Evolutionary conservation across 2,329 filamentous ascomycete genomes (phyloP), one percentile per base, ranked within the genome.

Genomic region (Gnomoniopsis sp.): DNA sequence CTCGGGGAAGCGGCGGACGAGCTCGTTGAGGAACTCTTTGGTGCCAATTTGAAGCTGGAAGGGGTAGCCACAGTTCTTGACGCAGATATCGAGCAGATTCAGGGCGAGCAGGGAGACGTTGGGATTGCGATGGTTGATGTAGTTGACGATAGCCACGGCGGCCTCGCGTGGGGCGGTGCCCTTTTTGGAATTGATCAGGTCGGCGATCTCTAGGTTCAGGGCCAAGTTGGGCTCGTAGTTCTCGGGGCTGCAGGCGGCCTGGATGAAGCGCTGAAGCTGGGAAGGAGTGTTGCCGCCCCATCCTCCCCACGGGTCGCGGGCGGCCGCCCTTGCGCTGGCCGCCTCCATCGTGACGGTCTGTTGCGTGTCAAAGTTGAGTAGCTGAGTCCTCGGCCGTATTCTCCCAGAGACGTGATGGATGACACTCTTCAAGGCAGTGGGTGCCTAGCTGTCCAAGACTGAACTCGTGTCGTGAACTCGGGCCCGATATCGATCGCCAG

Each of bases 61-160:
- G 1, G 95, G 93, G 72, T 99, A 99, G 68, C 95, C 95, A 82
- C 95, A 99, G 78, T 99, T 99, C 81, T 99, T 99, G 75, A 98
- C 95, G 75, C 95, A 98, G 64, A 98, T 98, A 73, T 99, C 95
- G 71, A 99, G 90, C 65, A 99, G 85, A 77, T 88, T 88, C 70
- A 98, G 83, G 60, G 95, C 93, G 60, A 98, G 83, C 65, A 99
- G 79, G 62, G 93, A 89, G 66, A 99, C 91, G 74, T 96, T 98
- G 61, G 93, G 90, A 72, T 98, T 99, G 72, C 95, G 90, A 75
- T 96, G 91, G 77, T 99, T 99, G 80, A 98, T 88, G 71, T 93
- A 92, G 75, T 89, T 88, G 68, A 97, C 93, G 65, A 98, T 96
- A 64, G 92, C 87, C 64, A 96, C 86, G 62, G 93, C 93, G 51